Percentiles rank a stretch among this genome's conserved stretches.
Conservation (phyloP, 345 rosid species). For the Melaleuca alternifolia region DNA sequence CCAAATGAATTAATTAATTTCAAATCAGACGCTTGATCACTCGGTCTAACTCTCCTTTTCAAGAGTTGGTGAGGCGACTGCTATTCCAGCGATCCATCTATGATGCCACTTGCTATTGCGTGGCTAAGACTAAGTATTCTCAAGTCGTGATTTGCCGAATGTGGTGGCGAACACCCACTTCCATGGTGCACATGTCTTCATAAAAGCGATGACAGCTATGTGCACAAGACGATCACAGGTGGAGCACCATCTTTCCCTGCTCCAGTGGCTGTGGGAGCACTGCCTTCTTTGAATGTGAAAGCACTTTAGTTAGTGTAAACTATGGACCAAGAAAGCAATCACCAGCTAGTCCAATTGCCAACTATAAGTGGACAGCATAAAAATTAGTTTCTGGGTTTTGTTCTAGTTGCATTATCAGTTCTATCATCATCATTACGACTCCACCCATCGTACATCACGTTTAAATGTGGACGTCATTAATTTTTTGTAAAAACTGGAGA, state of each 20-base stretch:
- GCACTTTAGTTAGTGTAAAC: not conserved
- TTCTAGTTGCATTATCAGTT: not conserved
- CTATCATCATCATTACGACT: not conserved
- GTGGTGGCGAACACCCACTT: not conserved
- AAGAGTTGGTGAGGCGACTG: not conserved
- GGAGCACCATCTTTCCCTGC: not conserved
- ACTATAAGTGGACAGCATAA: not conserved
- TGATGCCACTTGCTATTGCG: not conserved
- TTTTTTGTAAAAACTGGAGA: accelerated
- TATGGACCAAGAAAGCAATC: not conserved
- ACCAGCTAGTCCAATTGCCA: not conserved
- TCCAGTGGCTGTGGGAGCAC: not conserved
- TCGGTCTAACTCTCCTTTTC: not conserved
- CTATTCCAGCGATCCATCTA: not conserved
- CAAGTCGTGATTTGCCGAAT: not conserved
- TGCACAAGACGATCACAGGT: not conserved
- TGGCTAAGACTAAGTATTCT: not conserved
- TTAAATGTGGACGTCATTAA: not conserved
- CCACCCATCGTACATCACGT: not conserved
- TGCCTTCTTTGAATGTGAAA: not conserved
- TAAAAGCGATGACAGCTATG: not conserved
- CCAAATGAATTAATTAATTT: not conserved
- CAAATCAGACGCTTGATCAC: not conserved
- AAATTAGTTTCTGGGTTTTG: not conserved
- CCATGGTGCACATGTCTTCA: not conserved